Base-by-base conservation (phyloP, 139 green algal genomes). In the Microglena sp. region DNA sequence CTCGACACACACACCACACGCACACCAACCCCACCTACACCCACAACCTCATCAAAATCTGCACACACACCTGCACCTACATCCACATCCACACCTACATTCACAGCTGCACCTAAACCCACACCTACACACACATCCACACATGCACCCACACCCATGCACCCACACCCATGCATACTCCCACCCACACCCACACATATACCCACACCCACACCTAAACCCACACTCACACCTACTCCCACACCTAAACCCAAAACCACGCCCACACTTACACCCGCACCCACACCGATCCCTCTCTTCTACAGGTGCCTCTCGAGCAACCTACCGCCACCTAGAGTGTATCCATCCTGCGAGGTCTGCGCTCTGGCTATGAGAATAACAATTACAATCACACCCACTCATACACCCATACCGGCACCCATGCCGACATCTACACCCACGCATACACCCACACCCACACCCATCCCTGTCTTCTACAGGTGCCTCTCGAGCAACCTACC, bases 331-430 rank as follows among this genome's bases (percentile, higher is more conserved):
- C 83, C 32, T 81, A 94, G 76, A 96, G 88, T 26, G 72, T 98
- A 24, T 89, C 82, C 65, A 97, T 98, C 70, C 79, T 98, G 32
- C 77, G 92, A 22, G 92, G 92, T 31, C 80, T 98, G 53, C 74
- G 87, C 1, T 34, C 40, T 22, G 64, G 70, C 46, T 96, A 96
- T 77, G 89, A 96, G 80, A 67, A 92, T 44, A 89, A 96, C 67
- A 89, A 96, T 68, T 86, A 78, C 44, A n/a, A n/a, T 15, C 55
- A 34, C 11, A 15, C 55, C 26, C 55, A 62, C 55, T 29, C 55
- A 32, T 21, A 18, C 40, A 50, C 40, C 11, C 40, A 50, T 18
- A 50, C 40, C 11, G 15, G 18, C 40, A 50, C 40, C 11, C 40
- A 50, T 18, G 18, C 40, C 11, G 15, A 50, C 40, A 50, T 18